Percentiles rank a stretch among this genome's conserved stretches.
phyloP scores from a whole-genome alignment of 2,329 filamentous ascomycete genomes.

The Phialocephala sp. region DNA sequence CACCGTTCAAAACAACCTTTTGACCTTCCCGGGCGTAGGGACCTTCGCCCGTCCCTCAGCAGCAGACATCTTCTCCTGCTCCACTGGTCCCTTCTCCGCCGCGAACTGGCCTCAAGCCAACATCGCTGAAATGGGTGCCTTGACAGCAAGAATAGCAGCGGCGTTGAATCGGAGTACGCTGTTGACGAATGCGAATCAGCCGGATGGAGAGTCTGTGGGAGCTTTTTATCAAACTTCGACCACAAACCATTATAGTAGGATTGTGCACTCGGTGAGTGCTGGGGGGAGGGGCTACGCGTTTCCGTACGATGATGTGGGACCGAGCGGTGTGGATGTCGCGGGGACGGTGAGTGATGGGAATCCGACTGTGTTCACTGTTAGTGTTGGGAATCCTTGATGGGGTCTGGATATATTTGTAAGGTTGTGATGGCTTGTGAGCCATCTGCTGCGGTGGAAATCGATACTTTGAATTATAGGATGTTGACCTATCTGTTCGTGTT shows the following conservation, averaged over 20 bases:
- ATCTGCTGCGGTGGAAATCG: no score
- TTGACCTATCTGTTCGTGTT: no score
- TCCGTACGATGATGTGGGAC: constrained; percentile 72
- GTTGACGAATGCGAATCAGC: constrained; percentile 52
- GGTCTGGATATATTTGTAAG: background rate
- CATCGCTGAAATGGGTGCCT: constrained; percentile 26
- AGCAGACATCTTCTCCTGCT: constrained; percentile 70
- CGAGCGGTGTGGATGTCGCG: constrained; percentile 60
- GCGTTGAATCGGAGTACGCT: constrained; percentile 35
- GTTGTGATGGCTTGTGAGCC: no score
- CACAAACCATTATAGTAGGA: constrained; percentile 68
- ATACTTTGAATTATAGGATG: no score
- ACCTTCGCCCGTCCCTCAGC: constrained; percentile 63
- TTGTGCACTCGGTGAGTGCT: constrained; percentile 64
- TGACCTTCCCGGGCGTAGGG: constrained; percentile 49
- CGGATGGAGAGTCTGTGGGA: constrained; percentile 53
- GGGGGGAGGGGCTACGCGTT: constrained; percentile 69
- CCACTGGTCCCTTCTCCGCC: constrained; percentile 62
- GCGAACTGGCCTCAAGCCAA: constrained; percentile 38
- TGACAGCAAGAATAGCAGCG: constrained; percentile 32
- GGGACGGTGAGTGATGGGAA: constrained; percentile 63
- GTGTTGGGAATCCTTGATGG: constrained; percentile 19
- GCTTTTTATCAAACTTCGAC: constrained; percentile 59
- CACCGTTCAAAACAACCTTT: constrained; percentile 45
- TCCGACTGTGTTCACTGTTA: constrained; percentile 30